Evolutionary conservation across 1,139 yeast genomes (phyloP), one percentile per base, ranked within the genome.

Genomic region (Nakaseomyces glabratus): DNA sequence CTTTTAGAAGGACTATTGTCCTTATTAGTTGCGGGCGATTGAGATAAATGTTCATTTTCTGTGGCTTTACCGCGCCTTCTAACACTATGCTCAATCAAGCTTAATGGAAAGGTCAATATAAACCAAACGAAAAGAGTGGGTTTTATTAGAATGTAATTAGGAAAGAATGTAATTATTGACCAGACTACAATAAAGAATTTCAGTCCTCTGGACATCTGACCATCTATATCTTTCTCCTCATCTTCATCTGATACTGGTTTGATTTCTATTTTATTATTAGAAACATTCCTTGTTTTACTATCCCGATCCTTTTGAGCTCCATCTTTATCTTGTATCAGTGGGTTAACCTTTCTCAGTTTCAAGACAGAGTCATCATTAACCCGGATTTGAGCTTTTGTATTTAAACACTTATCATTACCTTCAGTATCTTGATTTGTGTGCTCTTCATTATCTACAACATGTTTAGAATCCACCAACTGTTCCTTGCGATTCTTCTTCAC

Each of bases 51-150:
- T 21, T 21, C 17, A 14, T 20, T 24, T 11, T 20, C 11, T 12
- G 24, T 30, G 9, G 23, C 26, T 15, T 26, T 25, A 14, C 14
- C 23, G 13, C 32, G 36, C 23, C 34, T 18, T 25, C 36, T 35
- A 24, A 41, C 36, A 13, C 49, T 49, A 13, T 51, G 48, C 38
- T 63, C 67, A 10, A 70, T 45, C 33, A 69, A 49, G 25, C 65
- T 57, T 41, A 73, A 53, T 1, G 81, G 81, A 47, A 66, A 70
- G 1, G 73, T 64, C 11, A 69, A 30, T 12, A 72, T 42, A 36
- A 59, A 61, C 66, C 76, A 62, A 1, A 64, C 24, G 36, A 65
- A 62, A 9, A 57, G 42, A 14, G 70, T 37, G 1, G 82, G 82
- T 33, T 64, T 63, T 19, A 66, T 43, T 7, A 72, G 43, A 3